Evolutionary conservation across 495 filamentous ascomycete species (phyloP).

Genomic region (Podospora appendiculata): DNA sequence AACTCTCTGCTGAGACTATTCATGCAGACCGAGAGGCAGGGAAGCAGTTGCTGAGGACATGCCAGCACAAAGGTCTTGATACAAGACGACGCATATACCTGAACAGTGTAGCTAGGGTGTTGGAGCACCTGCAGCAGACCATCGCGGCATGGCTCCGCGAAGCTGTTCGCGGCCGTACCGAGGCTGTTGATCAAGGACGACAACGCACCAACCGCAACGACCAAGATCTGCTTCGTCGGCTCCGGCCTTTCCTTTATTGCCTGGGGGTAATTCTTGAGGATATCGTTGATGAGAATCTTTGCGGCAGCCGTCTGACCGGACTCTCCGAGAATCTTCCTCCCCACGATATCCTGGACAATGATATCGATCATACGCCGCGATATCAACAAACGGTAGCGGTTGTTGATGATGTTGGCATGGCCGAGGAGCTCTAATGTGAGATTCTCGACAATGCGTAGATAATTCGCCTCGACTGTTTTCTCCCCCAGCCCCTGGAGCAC

Average conservation of each 20-base stretch:
- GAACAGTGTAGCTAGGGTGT: slow-evolving; percentile 93
- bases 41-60: slow-evolving; percentile 83
- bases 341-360: slow-evolving; percentile 78
- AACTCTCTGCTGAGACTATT: slow-evolving; percentile 89
- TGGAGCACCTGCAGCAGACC: slow-evolving; percentile 84
- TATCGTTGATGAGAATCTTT: slow-evolving; percentile 72
- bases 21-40: slow-evolving; percentile 91
- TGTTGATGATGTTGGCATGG: slow-evolving; percentile 65
- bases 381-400: slow-evolving; percentile 80
- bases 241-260: slow-evolving; percentile 85
- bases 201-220: slow-evolving; percentile 71
- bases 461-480: slow-evolving; percentile 69
- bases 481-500: slow-evolving; percentile 67
- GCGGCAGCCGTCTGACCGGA: slow-evolving; percentile 77
- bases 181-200: slow-evolving; percentile 70
- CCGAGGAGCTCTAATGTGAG: slow-evolving; percentile 74
- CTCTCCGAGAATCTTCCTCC: slow-evolving; percentile 75
- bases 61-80: slow-evolving; percentile 81
- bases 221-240: slow-evolving; percentile 79
- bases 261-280: slow-evolving; percentile 92
- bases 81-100: slow-evolving; percentile 78
- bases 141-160: slow-evolving; percentile 78
- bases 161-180: slow-evolving; percentile 67
- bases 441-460: slow-evolving; percentile 71
- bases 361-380: slow-evolving; percentile 79